phyloP scores from a whole-genome alignment of 2,329 filamentous ascomycete genomes.

The Trichoderma gracile region DNA sequence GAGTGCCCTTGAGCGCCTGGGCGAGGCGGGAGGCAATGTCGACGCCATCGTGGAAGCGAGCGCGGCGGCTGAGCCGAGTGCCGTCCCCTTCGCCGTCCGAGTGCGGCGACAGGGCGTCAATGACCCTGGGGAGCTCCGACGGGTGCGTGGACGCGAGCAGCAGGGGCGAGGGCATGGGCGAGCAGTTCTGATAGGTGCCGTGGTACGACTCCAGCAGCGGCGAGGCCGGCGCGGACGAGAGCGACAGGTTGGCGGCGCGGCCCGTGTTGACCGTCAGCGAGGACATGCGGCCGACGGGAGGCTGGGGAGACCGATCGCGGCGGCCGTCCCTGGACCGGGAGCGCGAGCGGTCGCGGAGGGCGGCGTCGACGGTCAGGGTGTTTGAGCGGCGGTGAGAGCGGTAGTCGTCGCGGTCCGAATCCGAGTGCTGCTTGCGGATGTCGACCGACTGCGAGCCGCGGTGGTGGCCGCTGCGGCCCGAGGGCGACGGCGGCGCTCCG shows the following conservation, averaged over 20 bases:
- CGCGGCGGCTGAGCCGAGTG: constrained; percentile 55
- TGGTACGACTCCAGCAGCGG: constrained; percentile 90
- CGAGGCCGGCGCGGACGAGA: constrained; percentile 68
- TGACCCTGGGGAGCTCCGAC: constrained; percentile 50
- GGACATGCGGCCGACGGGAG: constrained; percentile 53
- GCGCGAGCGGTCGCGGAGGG: constrained; percentile 39
- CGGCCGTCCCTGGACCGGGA: constrained; percentile 39
- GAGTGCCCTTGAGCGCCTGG: constrained; percentile 68
- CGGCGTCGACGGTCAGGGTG: constrained; percentile 47
- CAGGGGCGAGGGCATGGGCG: constrained; percentile 87
- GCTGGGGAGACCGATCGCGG: constrained; percentile 50
- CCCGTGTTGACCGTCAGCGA: constrained; percentile 53
- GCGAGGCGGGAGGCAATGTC: constrained; percentile 77
- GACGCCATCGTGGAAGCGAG: constrained; percentile 81
- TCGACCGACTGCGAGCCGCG: constrained; percentile 21
- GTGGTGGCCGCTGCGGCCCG: constrained; percentile 26
- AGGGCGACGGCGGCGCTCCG: constrained; percentile 40
- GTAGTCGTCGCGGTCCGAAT: constrained; percentile 24
- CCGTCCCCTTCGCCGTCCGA: constrained; percentile 49
- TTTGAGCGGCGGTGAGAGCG: constrained; percentile 33
- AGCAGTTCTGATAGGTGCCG: constrained; percentile 91
- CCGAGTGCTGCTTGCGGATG: constrained; percentile 6
- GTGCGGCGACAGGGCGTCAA: constrained; percentile 56
- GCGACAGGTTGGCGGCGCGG: constrained; percentile 44
- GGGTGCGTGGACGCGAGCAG: constrained; percentile 51